Evolutionary conservation across 169 alveolate genomes (phyloP), one percentile per base, ranked within the genome.

Genomic region (Babesia bovis): DNA sequence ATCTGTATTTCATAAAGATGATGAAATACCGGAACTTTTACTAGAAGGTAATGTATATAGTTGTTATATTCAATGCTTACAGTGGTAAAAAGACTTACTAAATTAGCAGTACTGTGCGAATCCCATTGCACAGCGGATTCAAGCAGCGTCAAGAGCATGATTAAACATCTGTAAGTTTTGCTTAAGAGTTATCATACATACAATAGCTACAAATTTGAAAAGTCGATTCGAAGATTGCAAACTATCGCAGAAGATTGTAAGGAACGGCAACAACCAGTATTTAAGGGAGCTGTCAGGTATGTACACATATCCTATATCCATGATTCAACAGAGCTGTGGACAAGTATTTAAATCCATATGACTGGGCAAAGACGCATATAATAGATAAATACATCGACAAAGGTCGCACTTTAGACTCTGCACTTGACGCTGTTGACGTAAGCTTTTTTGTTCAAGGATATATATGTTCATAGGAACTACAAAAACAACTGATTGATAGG

Each of bases 41-140:
- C 17, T 75, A 12, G 59, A 66, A 9, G 65, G 85, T 75, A 30
- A 25, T 40, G 32, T 7, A 17, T 1, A n/a, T 9, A 0, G 17
- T 33, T 19, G 4, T 33, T 30, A 3, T 1, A 19, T 19, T 10
- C 6, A 40, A 35, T 6, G n/a, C 47, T 9, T 41, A 28, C 70
- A 81, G 88, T 71, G 26, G 88, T 81, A 42, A 84, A 81, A 63
- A 42, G 77, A 21, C 69, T 81, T 28, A 81, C 88, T 5, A 81
- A 81, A 42, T 70, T 81, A n/a, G 40, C 76, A 3, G 88, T 81
- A 21, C 30, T 65, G 12, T 69, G 84, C 23, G 88, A 81, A 42
- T 67, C 72, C 9, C 74, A 35, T 7, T 19, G 40, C 28, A 55
- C 71, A 9, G 63, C 63, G 13, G 84, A 81, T 32, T 17, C 58